phyloP scores from a whole-genome alignment of 2,329 filamentous ascomycete species.

The Niveomyces coronatus region DNA sequence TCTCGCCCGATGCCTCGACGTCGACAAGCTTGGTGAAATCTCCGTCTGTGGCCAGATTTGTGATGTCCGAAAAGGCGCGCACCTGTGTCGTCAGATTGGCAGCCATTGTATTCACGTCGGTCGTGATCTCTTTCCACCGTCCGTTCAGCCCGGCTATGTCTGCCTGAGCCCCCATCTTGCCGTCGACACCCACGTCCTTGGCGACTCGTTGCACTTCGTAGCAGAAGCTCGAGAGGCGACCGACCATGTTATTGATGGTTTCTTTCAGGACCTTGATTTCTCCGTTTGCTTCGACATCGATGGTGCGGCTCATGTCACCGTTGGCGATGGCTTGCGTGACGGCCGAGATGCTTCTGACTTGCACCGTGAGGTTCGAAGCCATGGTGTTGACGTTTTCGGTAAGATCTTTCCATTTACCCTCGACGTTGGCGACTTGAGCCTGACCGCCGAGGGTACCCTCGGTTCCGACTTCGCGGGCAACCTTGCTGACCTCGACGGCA shows the following conservation, averaged over 20 bases:
- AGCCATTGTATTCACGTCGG: slow-evolving; percentile 90
- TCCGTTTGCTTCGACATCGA: slow-evolving; percentile 88
- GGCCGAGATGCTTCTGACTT: slow-evolving; percentile 74
- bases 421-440: slow-evolving; percentile 85
- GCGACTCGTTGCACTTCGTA: slow-evolving; percentile 93
- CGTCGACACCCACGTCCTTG: slow-evolving; percentile 92
- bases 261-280: slow-evolving; percentile 91
- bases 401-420: slow-evolving; percentile 96
- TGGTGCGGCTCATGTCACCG: slow-evolving; percentile 91
- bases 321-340: slow-evolving; percentile 93
- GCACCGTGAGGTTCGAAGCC: slow-evolving; percentile 57
- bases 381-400: slow-evolving; percentile 82
- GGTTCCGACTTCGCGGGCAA: slow-evolving; percentile 91
- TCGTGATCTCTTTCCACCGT: slow-evolving; percentile 96
- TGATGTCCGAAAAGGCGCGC: slow-evolving; percentile 94
- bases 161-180: slow-evolving; percentile 96
- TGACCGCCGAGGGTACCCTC: slow-evolving; percentile 91
- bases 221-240: slow-evolving; percentile 87
- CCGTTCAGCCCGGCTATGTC: slow-evolving; percentile 88
- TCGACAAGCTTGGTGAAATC: slow-evolving; percentile 97
- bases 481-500: slow-evolving; percentile 90
- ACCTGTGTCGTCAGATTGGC: slow-evolving; percentile 81
- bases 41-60: slow-evolving; percentile 92
- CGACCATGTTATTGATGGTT: slow-evolving; percentile 98
- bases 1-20: slow-evolving; percentile 93